Evolutionary conservation across 2,329 filamentous ascomycete genomes (phyloP).

Genomic region (Talaromyces sp.): DNA sequence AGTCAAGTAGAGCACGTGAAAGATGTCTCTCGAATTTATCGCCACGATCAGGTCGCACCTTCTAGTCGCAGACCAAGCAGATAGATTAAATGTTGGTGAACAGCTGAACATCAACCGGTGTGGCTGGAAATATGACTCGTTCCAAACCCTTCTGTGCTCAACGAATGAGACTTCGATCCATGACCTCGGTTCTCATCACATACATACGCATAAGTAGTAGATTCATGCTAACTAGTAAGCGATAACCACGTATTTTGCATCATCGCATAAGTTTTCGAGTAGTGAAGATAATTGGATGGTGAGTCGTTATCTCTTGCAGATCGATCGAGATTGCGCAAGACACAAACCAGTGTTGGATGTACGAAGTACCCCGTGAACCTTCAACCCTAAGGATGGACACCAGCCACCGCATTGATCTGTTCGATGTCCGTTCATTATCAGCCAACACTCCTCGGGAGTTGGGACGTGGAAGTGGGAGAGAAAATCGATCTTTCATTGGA

Average conservation of each 20-base stretch:
- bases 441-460: background rate
- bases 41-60: background rate
- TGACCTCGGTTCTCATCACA: conserved; percentile 1
- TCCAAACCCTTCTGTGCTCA: background rate
- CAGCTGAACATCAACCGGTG: background rate
- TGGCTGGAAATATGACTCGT: conserved; percentile 5
- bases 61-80: background rate
- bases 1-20: background rate
- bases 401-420: conserved; percentile 7
- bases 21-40: background rate
- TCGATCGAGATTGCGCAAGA: background rate
- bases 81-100: background rate
- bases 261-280: background rate
- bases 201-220: background rate
- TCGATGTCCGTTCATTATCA: background rate
- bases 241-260: conserved; percentile 6
- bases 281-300: background rate
- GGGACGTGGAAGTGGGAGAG: background rate
- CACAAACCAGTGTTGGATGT: background rate
- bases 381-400: background rate
- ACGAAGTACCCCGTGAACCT: background rate
- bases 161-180: background rate
- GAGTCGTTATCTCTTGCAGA: background rate
- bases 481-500: background rate
- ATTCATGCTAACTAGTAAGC: background rate